These are phyloP conservation scores for Peronosclerospora sorghi DNA, from an alignment of 352 stramenopile genomes.

Conservation along the genomic window DNA sequence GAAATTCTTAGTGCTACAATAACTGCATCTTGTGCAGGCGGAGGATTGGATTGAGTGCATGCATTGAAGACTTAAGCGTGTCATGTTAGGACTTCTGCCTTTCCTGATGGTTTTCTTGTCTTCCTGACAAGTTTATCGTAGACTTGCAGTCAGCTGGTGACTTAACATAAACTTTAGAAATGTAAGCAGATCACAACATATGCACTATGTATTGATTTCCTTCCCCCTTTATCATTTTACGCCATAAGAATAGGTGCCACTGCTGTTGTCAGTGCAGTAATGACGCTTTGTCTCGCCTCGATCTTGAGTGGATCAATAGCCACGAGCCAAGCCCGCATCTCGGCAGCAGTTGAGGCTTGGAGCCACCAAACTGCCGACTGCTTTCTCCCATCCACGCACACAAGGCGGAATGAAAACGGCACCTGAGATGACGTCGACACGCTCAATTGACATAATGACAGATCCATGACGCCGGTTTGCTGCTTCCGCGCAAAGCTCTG, in stretches of 20 bases:
- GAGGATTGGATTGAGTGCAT: too few relatives aligned
- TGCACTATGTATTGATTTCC: too few relatives aligned
- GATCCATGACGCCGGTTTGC: slow-evolving; percentile 58
- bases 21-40: too few relatives aligned
- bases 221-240: not conserved
- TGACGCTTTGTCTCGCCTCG: slow-evolving; percentile 17
- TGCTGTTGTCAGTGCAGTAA: slow-evolving; percentile 4
- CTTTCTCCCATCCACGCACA: slow-evolving; percentile 32
- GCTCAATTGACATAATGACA: slow-evolving; percentile 51
- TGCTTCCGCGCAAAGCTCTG: slow-evolving; percentile 57
- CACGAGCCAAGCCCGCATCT: slow-evolving; percentile 62
- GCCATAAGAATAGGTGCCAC: slow-evolving; percentile 23
- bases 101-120: too few relatives aligned
- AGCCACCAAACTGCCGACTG: slow-evolving; percentile 67
- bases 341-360: slow-evolving; percentile 49
- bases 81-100: too few relatives aligned
- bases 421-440: slow-evolving; percentile 21
- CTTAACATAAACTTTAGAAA: too few relatives aligned
- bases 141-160: too few relatives aligned
- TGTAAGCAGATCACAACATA: too few relatives aligned
- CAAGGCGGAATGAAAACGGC: slow-evolving; percentile 65
- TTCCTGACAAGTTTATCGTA: too few relatives aligned
- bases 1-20: too few relatives aligned
- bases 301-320: slow-evolving; percentile 66
- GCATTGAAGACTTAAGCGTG: too few relatives aligned